phyloP scores from a whole-genome alignment of 2,329 filamentous ascomycete genomes.

The Blastomyces gilchristii region DNA sequence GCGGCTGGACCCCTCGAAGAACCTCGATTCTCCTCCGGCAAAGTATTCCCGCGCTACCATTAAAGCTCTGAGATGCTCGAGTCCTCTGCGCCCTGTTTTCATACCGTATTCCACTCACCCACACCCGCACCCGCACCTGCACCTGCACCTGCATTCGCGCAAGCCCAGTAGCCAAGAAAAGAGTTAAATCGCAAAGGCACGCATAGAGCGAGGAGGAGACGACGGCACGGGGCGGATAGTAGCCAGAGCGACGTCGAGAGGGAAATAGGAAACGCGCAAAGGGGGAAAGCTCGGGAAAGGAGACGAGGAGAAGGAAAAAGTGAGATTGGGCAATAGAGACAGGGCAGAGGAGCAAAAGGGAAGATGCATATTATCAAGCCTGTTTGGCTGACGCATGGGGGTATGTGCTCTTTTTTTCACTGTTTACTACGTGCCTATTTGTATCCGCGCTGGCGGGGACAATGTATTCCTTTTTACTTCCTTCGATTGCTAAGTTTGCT shows the following conservation, averaged over 20 bases:
- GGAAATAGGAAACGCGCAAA: not conserved
- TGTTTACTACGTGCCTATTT: not conserved
- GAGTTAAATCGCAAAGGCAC: not conserved
- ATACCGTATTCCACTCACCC: not conserved
- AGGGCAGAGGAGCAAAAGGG: constrained; percentile 1
- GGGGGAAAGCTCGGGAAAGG: not conserved
- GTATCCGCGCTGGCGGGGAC: not conserved
- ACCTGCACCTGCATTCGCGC: not conserved
- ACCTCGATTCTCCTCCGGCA: not conserved
- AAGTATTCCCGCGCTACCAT: not conserved
- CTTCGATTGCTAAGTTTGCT: not conserved
- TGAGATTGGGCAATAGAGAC: not conserved
- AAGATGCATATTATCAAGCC: constrained; percentile 84
- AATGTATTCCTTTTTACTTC: not conserved
- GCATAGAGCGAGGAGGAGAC: not conserved
- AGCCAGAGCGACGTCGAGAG: not conserved
- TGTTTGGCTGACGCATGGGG: constrained; percentile 89
- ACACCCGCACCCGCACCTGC: not conserved
- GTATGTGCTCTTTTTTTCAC: constrained; percentile 36
- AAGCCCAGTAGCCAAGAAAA: not conserved
- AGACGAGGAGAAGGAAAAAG: not conserved
- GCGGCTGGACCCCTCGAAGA: not conserved
- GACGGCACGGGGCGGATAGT: not conserved
- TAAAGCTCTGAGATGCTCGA: not conserved
- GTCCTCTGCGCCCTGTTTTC: not conserved